phyloP scores from a whole-genome alignment of 768 basidiomycete species.

The Hygrophoropsis aurantiaca region DNA sequence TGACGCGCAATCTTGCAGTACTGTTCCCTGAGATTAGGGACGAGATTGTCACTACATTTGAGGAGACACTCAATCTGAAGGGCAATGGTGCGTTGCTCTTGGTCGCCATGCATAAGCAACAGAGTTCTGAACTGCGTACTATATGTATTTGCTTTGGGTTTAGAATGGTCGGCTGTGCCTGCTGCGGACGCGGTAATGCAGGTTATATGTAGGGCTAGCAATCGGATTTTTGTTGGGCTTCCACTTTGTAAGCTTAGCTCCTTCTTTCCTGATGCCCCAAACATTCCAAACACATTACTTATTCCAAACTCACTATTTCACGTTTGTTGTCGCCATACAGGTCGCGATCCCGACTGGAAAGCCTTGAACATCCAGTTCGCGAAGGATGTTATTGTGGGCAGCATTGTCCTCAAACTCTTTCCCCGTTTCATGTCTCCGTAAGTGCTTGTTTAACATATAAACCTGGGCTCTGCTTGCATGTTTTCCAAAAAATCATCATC shows the following conservation, averaged over 20 bases:
- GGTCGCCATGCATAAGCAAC: no score
- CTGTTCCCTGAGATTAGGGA: slow-evolving; percentile 42
- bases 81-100: slow-evolving; percentile 14
- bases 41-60: slow-evolving; percentile 43
- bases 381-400: slow-evolving; percentile 21
- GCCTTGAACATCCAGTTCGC: slow-evolving; percentile 32
- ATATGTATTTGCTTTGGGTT: no score
- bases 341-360: slow-evolving; percentile 38
- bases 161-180: slow-evolving; percentile 41
- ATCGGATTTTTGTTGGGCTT: slow-evolving; percentile 49
- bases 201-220: slow-evolving; percentile 41
- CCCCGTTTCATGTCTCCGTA: slow-evolving; percentile 35
- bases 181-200: slow-evolving; percentile 24
- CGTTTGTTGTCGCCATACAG: no score
- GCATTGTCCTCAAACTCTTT: slow-evolving; percentile 20
- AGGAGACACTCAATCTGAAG: slow-evolving; percentile 32
- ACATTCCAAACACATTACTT: no score
- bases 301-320: no score
- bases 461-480: no score
- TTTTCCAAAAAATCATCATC: no score
- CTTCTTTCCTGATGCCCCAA: no score
- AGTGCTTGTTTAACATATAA: not conserved
- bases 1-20: slow-evolving; percentile 37
- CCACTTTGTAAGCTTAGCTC: no score
- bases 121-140: not conserved